Base-by-base conservation (phyloP, 1,139 yeast genomes). In the Meyerozyma athensensis region DNA sequence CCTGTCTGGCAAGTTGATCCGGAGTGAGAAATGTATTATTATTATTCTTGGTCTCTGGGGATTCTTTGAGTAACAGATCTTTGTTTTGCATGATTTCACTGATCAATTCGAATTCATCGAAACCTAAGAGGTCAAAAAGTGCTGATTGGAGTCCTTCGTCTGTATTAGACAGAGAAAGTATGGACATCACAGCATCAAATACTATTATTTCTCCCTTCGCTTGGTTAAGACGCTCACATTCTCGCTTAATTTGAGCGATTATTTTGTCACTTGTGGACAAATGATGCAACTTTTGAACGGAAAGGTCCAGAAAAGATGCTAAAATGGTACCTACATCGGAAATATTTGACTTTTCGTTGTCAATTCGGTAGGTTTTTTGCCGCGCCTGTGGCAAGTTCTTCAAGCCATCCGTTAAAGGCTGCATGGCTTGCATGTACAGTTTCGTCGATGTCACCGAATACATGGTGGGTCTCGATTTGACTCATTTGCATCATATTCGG, bases 391-490 rank as follows among this genome's bases (percentile, higher is more conserved):
- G 56, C 19, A 77, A 43, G 2, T 50, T 45, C 7, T 56, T 54
- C 36, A 79, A 53, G 1, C 70, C 58, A 9, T 72, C 77, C 24
- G 74, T 61, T 79, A 84, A 73, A 2, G 79, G 74, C 53, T 70
- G 74, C 87, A 84, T 82, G 26, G 92, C 90, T 53, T 75, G 77
- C 85, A 83, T 79, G 59, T 77, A 84, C 24, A 92, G 82, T 56
- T 78, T 74, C 4, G 89, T 81, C 1, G 89, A 81, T n/a, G 75
- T 65, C 7, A 72, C 82, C 33, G 66, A 61, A 44, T 69, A 69
- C 68, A 64, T 64, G 32, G 22, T 38, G 30, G 6, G 6, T 20
- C 13, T 16, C 7, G 18, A 10, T 4, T 18, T 33, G 19, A 33
- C 19, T 21, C 18, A 14, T 13, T 22, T 3, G 18, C 14, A 9